Evolutionary conservation across 441 rosid genomes (phyloP), one percentile per base, ranked within the genome.

Genomic region (Adansonia madagascariensis): DNA sequence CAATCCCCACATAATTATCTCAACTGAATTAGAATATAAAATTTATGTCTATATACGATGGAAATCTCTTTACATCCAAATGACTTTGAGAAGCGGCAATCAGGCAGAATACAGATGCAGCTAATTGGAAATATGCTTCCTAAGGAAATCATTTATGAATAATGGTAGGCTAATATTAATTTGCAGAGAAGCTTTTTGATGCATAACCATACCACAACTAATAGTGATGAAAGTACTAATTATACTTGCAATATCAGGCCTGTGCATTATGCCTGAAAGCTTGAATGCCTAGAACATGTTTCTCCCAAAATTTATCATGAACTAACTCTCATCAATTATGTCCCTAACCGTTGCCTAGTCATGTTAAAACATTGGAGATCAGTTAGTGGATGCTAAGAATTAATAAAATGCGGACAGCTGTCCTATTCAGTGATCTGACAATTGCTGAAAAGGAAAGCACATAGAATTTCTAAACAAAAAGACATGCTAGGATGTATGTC

Each of bases 281-380:
- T 49, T 7, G 44, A 69, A 71, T 35, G 27, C 31, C 74, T 31
- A 71, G 27, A 71, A 71, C 8, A 15, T 52, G 27, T 52, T 52
- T 52, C 61, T 31, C 15, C 49, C 62, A n/a, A 52, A 31, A 52
- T 3, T 61, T 71, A 31, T 11, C 14, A 31, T 71, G 41, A 31
- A 27, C 46, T 24, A 49, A 17, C 61, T 50, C 15, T 8, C 22
- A 27, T 50, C 35, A 14, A 49, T 17, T 50, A 59, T 15, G 74
- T 15, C 22, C 60, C 46, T 15, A 12, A 65, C 6, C n/a, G 15
- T 9, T 41, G 10, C 20, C 49, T 15, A 39, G 14, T 39, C 57
- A 6, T 49, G 60, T 70, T 52, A 70, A 70, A 52, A 8, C 44
- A 52, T 1, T 8, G 22, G 46, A 52, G 74, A 31, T 50, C 22